Evolutionary conservation across 306 rosid species (phyloP), one percentile per base, ranked within the genome.

Genomic region (Sicyos edulis): DNA sequence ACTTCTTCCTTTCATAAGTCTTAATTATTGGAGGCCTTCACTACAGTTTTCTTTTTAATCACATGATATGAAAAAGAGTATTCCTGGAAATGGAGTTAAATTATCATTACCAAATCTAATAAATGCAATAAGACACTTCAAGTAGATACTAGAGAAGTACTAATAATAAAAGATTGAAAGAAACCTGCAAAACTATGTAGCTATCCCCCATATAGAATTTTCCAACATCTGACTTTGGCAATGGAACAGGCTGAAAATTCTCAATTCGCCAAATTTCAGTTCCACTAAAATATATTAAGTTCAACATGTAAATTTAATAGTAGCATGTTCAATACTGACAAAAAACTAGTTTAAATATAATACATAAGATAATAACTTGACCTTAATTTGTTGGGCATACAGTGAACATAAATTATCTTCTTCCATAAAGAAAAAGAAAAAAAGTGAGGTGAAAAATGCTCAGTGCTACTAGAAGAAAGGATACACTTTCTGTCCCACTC

Each of bases 401-500:
- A n/a, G n/a, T n/a, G n/a, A n/a, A n/a, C n/a, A n/a, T n/a, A n/a
- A n/a, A n/a, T n/a, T n/a, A n/a, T n/a, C n/a, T n/a, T n/a, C n/a
- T n/a, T n/a, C n/a, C n/a, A n/a, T n/a, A n/a, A n/a, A n/a, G n/a
- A n/a, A n/a, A n/a, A n/a, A 11, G 2, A 7, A 56, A 32, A 52
- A 4, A n/a, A 42, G 34, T 73, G n/a, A n/a, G n/a, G n/a, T 26
- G 32, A 26, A 26, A 26, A 26, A 26, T 26, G 32, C 3, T 26
- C 2, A 26, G 32, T 26, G 32, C 32, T 73, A 61, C 42, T 57
- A 19, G 24, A 45, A 26, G 14, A 14, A 82, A 86, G 99, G 99
- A 95, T 95, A 95, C 99, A 71, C 86, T 85, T 81, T 89, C 80
- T 95, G 99, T 74, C 99, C 99, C 45, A 80, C 96, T 75, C 97